Evolutionary conservation across 257 asterid genomes (phyloP), one percentile per base, ranked within the genome.

Genomic region (Haberlea rhodopensis): DNA sequence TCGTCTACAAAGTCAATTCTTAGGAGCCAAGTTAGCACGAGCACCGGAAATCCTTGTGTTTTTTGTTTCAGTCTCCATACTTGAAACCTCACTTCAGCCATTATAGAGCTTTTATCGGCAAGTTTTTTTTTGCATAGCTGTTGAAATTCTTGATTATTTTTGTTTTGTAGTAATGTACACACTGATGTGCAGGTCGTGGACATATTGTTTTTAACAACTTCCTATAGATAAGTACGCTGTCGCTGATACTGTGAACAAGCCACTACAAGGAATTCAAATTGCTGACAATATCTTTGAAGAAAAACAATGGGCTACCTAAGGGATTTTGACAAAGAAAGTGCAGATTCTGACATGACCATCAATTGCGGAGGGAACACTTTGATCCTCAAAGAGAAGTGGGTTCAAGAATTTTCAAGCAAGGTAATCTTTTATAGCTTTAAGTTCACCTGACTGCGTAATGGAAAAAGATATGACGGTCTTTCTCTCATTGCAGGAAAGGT

Each of bases 401-500:
- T 19, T 54, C 72, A 67, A 22, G 76, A 69, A 3, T 66, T 62
- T 63, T 46, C 69, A 11, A 19, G 53, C 45, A 67, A 72, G 57
- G 81, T 72, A 68, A 40, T 37, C 6, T 15, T 32, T 61, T 23
- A 9, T 26, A 43, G 6, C 6, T 25, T 18, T 23, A 19, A 23
- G 18, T 60, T 46, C 20, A 60, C 21, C 23, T 25, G 27, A 27
- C 53, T 28, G 5, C 8, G 15, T 49, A 26, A 34, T 37, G 40
- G 46, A 27, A 40, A 22, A 55, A 34, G 9, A 16, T 15, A 19
- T 21, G 65, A 55, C 43, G 16, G 1, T 10, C 48, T 45, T 40
- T 58, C 4, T 68, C 6, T 66, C 23, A n/a, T 62, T 74, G 66
- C 81, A 87, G 96, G 81, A 71, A 64, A 68, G 26, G 21, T 62